Evolutionary conservation across 2,329 filamentous ascomycete species (phyloP), one percentile per base, ranked within the genome.

Genomic region (Ophiostoma perfectum): DNA sequence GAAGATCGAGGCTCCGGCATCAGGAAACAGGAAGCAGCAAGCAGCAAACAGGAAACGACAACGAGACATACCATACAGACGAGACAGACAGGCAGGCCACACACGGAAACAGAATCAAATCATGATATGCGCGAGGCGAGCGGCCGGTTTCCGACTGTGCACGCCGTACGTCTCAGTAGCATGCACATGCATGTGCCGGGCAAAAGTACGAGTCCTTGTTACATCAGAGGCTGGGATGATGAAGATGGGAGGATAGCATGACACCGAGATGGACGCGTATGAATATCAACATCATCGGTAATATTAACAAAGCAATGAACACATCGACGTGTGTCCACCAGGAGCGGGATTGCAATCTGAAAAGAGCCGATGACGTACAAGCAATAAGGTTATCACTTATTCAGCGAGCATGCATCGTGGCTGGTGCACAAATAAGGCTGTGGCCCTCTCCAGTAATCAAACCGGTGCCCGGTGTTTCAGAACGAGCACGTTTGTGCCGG

Each of bases 121-220:
- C 55, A 27, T 60, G 27, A 60, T 60, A 18, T 27, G 55, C 38
- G 27, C 55, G 27, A 60, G 55, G 55, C 55, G 55, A 60, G 27
- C 52, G n/a, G 55, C 27, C 38, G 27, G 11, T 38, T 36, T 38
- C 52, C 52, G 55, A 38, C 27, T 60, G 27, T 60, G 52, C 38
- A 36, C 52, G 52, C 52, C 55, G 55, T 52, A 60, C 55, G 49
- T 55, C 49, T 55, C 49, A 27, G 16, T 52, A 2, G 8, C 47
- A 52, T 7, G 45, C 16, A n/a, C 47, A 52, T 52, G 47, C 47
- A 52, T 52, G 47, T 52, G 4, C 12, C 45, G 6, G 45, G 45
- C 14, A 47, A 45, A 45, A 45, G 45, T 47, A n/a, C 45, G 45
- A 8, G 8, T 8, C 5, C 42, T 44, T 2, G 42, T 27, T 27